Percentiles rank a stretch among this genome's conserved stretches.
Conservation (phyloP, 2,329 filamentous ascomycete species). For the Exophiala xenobiotica region DNA sequence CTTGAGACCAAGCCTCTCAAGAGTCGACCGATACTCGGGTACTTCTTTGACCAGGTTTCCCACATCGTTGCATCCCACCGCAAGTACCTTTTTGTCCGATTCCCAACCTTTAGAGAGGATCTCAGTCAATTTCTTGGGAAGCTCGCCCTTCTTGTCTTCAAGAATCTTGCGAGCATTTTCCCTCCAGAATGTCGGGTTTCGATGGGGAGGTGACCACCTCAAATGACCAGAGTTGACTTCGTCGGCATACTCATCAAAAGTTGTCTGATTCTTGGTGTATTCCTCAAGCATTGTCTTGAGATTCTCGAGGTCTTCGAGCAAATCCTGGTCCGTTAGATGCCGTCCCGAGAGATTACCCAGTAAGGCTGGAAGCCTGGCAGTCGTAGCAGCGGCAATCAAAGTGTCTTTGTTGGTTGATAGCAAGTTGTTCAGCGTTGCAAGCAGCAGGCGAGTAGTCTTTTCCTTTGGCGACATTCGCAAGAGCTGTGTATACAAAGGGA, state of each 20-base stretch:
- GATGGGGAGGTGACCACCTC: slow-evolving; percentile 89
- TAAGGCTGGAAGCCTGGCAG: slow-evolving; percentile 72
- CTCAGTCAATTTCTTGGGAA: slow-evolving; percentile 78
- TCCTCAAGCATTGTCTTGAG: slow-evolving; percentile 73
- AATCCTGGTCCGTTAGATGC: slow-evolving; percentile 50
- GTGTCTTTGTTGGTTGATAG: slow-evolving; percentile 68
- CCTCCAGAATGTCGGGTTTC: slow-evolving; percentile 82
- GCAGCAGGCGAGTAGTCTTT: slow-evolving; percentile 88
- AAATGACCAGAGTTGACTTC: slow-evolving; percentile 85
- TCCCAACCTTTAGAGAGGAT: slow-evolving; percentile 82
- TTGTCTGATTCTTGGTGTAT: slow-evolving; percentile 70
- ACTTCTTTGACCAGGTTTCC: slow-evolving; percentile 86
- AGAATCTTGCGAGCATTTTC: slow-evolving; percentile 87
- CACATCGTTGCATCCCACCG: slow-evolving; percentile 90
- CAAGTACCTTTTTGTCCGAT: slow-evolving; percentile 80
- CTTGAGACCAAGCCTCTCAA: slow-evolving; percentile 85
- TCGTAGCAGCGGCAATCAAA: slow-evolving; percentile 77
- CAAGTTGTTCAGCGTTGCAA: slow-evolving; percentile 87
- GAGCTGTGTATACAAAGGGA: slow-evolving; percentile 88
- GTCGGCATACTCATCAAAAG: slow-evolving; percentile 69
- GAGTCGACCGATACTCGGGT: slow-evolving; percentile 73
- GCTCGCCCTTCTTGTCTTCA: slow-evolving; percentile 74
- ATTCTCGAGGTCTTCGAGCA: slow-evolving; percentile 49
- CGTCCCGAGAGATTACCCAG: slow-evolving; percentile 57
- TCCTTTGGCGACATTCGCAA: slow-evolving; percentile 92